Evolutionary conservation across 2,329 filamentous ascomycete genomes (phyloP), one percentile per base, ranked within the genome.

Genomic region (Neospermospora avenae): DNA sequence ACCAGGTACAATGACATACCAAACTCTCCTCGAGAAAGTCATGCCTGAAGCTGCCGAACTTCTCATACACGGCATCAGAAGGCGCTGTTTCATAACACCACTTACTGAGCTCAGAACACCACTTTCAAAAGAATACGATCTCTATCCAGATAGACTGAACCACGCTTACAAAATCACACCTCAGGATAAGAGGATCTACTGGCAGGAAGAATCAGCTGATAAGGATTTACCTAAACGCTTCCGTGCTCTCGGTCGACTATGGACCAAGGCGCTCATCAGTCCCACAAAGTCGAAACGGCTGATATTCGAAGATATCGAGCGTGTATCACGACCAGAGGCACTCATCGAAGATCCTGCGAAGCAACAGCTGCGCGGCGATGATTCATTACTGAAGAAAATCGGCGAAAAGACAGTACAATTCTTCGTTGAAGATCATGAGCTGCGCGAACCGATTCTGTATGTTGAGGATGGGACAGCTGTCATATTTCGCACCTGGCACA

Each of bases 131-230:
- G 28, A 39, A 16, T 16, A 61, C 14, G 25, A 37, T 34, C 25
- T 51, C 28, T 5, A 31, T 31, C 67, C 58, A 58, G 68, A 37
- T 8, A 48, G 68, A 16, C 63, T 77, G 18, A 73, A 69, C 6
- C 82, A 88, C 68, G 93, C 93, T 1, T 83, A 84, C 1, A 96
- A 96, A 71, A 84, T 96, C 61, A 83, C 75, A 1, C 82, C 87
- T 58, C 74, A 79, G 5, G 85, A 93, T 67, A 76, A 78, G 1
- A 81, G 84, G 24, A 54, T 59, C 16, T 28, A 46, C 31, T 58
- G 51, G 24, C 18, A 54, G 10, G 25, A 25, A 1, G 22, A 34
- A 24, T 16, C 7, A 7, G 55, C 22, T 2, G 35, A 31, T 8
- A 3, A 24, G 18, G 20, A 28, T 34, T 34, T 37, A 55, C 41